Evolutionary conservation across 192 early-diverging fungal genomes (phyloP).

Genomic region (Coemansia sp.): DNA sequence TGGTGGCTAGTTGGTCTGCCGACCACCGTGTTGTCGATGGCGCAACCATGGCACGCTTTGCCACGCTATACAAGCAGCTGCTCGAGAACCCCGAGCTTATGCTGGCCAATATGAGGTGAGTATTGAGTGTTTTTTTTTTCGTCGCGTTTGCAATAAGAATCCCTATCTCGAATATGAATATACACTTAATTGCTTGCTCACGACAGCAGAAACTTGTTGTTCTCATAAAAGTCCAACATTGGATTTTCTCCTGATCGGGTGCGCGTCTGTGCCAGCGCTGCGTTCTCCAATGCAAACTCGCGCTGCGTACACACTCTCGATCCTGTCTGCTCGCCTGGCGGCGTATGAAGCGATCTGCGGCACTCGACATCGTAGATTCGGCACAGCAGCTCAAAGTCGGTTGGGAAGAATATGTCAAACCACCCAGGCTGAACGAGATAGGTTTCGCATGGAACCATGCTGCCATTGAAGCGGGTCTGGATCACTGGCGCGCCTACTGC

Average conservation of each 20-base stretch:
- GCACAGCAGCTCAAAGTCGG: constrained; percentile 87
- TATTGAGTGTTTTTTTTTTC: background rate
- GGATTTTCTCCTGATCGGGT: constrained; percentile 93
- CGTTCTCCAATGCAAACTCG: constrained; percentile 80
- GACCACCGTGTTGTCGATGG: constrained; percentile 98
- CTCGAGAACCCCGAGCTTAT: constrained; percentile 87
- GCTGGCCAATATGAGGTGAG: constrained; percentile 60
- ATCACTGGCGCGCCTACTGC: constrained; percentile 92
- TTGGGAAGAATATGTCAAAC: constrained; percentile 97
- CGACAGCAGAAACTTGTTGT: constrained; percentile 70
- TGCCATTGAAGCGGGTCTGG: constrained; percentile 87
- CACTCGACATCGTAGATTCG: constrained; percentile 78
- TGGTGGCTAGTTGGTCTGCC: constrained; percentile 88
- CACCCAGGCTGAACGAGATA: constrained; percentile 97
- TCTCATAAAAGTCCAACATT: constrained; percentile 94
- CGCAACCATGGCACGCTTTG: constrained; percentile 94
- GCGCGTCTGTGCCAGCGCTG: constrained; percentile 71
- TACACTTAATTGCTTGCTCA: background rate
- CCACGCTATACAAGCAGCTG: constrained; percentile 78
- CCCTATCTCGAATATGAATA: background rate
- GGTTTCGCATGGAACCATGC: constrained; percentile 94
- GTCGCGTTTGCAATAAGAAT: background rate
- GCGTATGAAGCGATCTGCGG: constrained; percentile 36
- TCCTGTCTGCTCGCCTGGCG: constrained; percentile 10
- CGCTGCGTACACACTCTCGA: constrained; percentile 67